Conservation (phyloP, 495 filamentous ascomycete species). For the Echria macrotheca region DNA sequence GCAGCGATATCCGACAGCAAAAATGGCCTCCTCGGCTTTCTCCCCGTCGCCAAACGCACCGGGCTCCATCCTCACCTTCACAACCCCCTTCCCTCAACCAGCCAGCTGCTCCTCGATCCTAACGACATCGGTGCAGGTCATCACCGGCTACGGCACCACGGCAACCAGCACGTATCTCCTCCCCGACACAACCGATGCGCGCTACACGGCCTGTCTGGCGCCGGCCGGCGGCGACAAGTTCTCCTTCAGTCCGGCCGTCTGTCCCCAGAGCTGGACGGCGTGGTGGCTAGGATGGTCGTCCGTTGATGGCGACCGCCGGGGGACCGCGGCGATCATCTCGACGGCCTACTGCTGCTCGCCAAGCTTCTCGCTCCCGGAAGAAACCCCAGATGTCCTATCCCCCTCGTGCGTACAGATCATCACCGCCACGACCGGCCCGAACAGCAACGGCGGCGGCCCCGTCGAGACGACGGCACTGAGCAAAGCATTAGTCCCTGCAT, state of each 20-base stretch:
- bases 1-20: not conserved
- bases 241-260: conserved; percentile 10
- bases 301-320: no score
- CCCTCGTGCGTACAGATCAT: not conserved
- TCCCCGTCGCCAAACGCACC: not conserved
- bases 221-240: conserved; percentile 3
- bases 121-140: not conserved
- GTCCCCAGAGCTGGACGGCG: conserved; percentile 1
- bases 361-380: not conserved
- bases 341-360: conserved; percentile 9
- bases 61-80: conserved; percentile 1
- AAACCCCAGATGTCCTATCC: not conserved
- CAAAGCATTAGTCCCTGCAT: conserved; percentile 1
- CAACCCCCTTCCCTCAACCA: conserved; percentile 7
- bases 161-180: not conserved
- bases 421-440: not conserved
- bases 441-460: not conserved
- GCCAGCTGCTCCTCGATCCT: conserved; percentile 9
- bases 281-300: not conserved
- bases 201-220: conserved; percentile 5
- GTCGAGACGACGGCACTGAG: not conserved
- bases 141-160: not conserved
- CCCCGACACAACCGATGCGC: conserved; percentile 1
- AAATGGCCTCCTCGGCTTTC: conserved; percentile 2
- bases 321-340: no score